Evolutionary conservation across 2,329 filamentous ascomycete species (phyloP).

Genomic region (Epichloe typhina): DNA sequence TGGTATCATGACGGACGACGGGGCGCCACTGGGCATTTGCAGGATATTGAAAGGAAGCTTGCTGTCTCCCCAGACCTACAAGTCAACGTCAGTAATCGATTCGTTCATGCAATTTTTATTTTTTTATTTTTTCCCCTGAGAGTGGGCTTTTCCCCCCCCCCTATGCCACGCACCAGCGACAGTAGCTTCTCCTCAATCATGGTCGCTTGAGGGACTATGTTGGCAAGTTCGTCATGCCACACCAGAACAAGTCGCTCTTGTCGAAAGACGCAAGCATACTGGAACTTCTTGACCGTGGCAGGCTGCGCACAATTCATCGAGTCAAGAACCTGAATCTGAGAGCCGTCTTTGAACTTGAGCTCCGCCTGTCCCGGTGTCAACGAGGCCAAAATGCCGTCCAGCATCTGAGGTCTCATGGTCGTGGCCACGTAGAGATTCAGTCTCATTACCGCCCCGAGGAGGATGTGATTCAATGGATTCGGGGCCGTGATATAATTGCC

Average conservation of each 20-base stretch:
- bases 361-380: constrained; percentile 27
- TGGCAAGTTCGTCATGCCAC: constrained; percentile 28
- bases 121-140: not conserved
- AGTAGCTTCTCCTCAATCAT: constrained; percentile 21
- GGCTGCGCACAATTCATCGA: constrained; percentile 25
- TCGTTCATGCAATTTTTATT: not conserved
- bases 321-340: constrained; percentile 31
- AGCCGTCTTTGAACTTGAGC: constrained; percentile 27
- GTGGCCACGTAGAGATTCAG: constrained; percentile 33
- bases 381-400: constrained; percentile 29
- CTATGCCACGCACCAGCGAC: constrained; percentile 9
- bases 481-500: constrained; percentile 30
- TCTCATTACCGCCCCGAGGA: constrained; percentile 28
- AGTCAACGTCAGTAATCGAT: not conserved
- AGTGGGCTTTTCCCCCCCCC: not conserved
- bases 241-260: constrained; percentile 28
- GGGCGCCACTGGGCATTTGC: constrained; percentile 7
- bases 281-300: constrained; percentile 27
- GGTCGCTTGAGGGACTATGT: constrained; percentile 25
- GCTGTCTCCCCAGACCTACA: constrained; percentile 15
- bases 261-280: constrained; percentile 29
- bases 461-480: constrained; percentile 20
- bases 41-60: constrained; percentile 9
- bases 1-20: constrained; percentile 9
- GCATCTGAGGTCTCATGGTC: constrained; percentile 35